Percentiles rank a stretch among this genome's conserved stretches.
Evolutionary conservation across 495 filamentous ascomycete species (phyloP).

Genomic region (Neurospora tetraspora): DNA sequence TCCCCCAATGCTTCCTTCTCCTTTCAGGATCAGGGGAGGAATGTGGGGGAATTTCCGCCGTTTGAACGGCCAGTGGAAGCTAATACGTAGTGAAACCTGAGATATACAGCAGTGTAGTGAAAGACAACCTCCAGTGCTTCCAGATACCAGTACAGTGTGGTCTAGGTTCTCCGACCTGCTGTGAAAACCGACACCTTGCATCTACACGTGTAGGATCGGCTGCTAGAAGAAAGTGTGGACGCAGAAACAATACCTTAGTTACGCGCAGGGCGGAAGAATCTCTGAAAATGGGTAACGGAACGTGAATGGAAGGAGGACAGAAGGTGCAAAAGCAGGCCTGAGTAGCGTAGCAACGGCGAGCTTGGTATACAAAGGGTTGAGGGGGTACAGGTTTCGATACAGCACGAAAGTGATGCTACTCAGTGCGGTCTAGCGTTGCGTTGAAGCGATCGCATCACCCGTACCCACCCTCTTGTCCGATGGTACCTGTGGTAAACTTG

Average conservation of each 20-base stretch:
- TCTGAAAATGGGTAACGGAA: slow-evolving; percentile 5
- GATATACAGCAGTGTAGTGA: neutral
- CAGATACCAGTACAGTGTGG: neutral
- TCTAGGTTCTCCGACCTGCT: neutral
- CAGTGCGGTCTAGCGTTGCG: slow-evolving; percentile 1
- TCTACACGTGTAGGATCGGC: neutral
- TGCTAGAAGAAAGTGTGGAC: neutral
- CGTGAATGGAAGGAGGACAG: slow-evolving; percentile 2
- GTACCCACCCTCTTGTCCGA: slow-evolving; percentile 3
- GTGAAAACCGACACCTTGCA: neutral
- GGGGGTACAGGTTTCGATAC: slow-evolving; percentile 9
- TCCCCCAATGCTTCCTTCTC: neutral
- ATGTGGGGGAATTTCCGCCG: slow-evolving; percentile 6
- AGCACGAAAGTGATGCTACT: neutral
- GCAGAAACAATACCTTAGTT: neutral
- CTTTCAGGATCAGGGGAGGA: neutral
- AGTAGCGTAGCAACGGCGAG: slow-evolving; percentile 11
- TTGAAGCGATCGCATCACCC: slow-evolving; percentile 10
- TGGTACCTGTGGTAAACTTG: neutral
- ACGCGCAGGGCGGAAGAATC: slow-evolving; percentile 2
- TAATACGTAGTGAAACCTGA: neutral
- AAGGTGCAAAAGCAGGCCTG: slow-evolving; percentile 5
- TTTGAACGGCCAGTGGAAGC: slow-evolving; percentile 1
- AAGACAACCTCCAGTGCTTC: neutral
- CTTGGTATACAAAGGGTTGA: slow-evolving; percentile 7